Evolutionary conservation across 768 basidiomycete genomes (phyloP).

Genomic region (Glaciozyma martinii): DNA sequence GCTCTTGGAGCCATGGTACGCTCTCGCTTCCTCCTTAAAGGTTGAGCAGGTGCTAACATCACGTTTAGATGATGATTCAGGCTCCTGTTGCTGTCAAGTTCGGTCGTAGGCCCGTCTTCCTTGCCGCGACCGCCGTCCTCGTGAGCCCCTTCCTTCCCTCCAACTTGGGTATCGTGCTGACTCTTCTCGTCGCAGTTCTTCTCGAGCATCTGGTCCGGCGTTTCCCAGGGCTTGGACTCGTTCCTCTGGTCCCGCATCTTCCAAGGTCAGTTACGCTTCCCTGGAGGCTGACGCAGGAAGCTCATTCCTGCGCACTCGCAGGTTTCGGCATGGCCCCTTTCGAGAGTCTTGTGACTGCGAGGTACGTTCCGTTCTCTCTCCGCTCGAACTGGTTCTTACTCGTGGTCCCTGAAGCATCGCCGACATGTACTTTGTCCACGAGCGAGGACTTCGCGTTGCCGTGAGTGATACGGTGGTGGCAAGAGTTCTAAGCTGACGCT

Average conservation of each 20-base stretch:
- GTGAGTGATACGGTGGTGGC: no score
- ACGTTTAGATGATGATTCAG: conserved; percentile 17
- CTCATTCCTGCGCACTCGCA: background rate
- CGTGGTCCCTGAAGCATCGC: conserved; percentile 13
- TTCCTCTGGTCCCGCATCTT: conserved; percentile 46
- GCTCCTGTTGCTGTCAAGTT: conserved; percentile 44
- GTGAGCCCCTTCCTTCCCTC: no score
- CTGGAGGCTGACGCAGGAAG: no score
- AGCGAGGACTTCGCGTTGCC: no score
- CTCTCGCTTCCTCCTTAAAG: no score
- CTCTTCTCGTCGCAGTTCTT: no score
- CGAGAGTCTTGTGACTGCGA: conserved; percentile 29
- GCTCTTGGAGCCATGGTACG: conserved; percentile 4
- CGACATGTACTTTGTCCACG: conserved; percentile 23
- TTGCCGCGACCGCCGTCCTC: background rate
- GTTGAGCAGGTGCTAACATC: no score
- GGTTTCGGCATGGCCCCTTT: conserved; percentile 19
- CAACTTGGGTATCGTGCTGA: no score
- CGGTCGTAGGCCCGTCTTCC: conserved; percentile 37
- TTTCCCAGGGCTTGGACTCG: conserved; percentile 42
- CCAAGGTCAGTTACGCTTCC: no score
- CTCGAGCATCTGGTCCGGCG: conserved; percentile 46
- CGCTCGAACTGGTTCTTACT: no score
- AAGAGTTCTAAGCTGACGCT: background rate
- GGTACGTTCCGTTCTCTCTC: no score